Base-by-base conservation (phyloP, 371 early-diverging fungal species). In the Coemansia sp. region DNA sequence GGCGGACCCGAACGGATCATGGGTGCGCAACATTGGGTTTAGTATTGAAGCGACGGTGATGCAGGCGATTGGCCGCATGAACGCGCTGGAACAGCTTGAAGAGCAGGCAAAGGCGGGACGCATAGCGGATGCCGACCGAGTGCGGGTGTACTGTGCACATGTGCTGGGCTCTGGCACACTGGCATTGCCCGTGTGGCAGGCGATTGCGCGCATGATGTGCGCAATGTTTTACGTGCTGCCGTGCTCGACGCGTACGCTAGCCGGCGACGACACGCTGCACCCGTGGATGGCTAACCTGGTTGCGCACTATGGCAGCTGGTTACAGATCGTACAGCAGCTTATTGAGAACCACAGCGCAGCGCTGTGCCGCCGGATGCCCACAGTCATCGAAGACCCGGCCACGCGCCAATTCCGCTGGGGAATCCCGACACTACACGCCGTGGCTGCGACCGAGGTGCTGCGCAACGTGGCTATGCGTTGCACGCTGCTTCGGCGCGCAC, bases 361-460 rank as follows among this genome's bases (percentile, higher is more conserved):
- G 54, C 64, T 69, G 16, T 70, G 74, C 32, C 56, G 61, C 9
- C 64, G 74, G 34, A 58, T 70, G 55, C 74, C 74, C 8, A 55
- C 65, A 2, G 74, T 72, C 33, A 40, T 72, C 16, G 74, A 64
- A 31, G 74, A 72, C 14, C 72, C 74, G 24, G 48, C 42, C 33
- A 64, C 74, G 2, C 38, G 44, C n/a, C 74, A 72, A 61, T 72
- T 69, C 52, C 59, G 48, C 37, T 72, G 74, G 74, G 74, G 74
- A 1, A 53, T 72, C 12, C 74, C 74, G 12, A 56, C 74, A 1
- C 38, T 72, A 24, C 72, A 70, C 37, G 33, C 65, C 1, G 74
- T 72, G 29, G 58, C 66, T 9, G 51, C 74, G 2, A 60, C 61
- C 24, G 74, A 72, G 61, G 24, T 72, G 24, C 34, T 72, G 38